Evolutionary conservation across 2,329 filamentous ascomycete species (phyloP), one percentile per base, ranked within the genome.

Genomic region (Monilinia aucupariae): DNA sequence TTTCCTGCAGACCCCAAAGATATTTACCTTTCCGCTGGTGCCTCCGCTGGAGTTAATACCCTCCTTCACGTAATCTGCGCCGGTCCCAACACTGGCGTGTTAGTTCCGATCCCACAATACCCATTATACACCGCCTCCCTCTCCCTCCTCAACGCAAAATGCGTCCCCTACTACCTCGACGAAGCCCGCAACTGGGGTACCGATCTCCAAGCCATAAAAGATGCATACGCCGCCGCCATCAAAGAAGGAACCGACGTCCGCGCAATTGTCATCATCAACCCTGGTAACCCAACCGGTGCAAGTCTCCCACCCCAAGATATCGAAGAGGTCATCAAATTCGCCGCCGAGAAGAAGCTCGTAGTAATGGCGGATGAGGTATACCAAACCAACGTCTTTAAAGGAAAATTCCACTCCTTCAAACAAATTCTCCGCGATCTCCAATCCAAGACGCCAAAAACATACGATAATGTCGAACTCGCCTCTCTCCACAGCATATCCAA

Each of bases 331-430:
- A 83, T 97, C 69, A 85, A 94, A 68, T 89, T 97, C 67, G 93
- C 94, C 47, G 87, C 86, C 34, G 82, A 92, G 75, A 86, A 97
- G 81, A 85, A 88, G 70, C 83, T 99, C 32, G 92, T 97, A 62
- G 81, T 97, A 68, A 85, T 99, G 72, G 94, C 94, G 59, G 94
- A 99, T 74, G 94, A 99, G 78, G 94, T 99, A 45, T 99, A 99
- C 84, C 94, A 99, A 79, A 97, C 94, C 74, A 99, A 99, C 77
- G 90, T 99, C 71, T 99, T 99, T 78, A 80, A 89, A 66, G 94
- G 94, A 76, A 83, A 93, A 75, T 99, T 99, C 81, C 86, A 90
- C 78, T 96, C 90, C 73, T 97, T 99, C 87, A 97, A 97, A 81
- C 86, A 89, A 71, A 86, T 88, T 48, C 84, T 99, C 58, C 85